Base-by-base conservation (phyloP, 768 basidiomycete genomes). In the Asterophora lycoperdoides region DNA sequence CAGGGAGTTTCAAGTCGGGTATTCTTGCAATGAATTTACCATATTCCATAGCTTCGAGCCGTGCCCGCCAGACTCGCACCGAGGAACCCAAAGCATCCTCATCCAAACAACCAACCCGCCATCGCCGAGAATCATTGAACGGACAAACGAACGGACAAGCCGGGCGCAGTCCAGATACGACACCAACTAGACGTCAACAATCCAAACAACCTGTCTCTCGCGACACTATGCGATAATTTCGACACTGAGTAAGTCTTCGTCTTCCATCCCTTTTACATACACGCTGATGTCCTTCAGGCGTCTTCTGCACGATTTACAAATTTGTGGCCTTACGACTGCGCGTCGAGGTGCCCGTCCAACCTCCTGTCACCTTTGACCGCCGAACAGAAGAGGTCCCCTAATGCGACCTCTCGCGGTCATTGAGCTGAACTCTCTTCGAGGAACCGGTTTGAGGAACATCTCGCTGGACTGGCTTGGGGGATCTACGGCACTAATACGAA, bases 121-220 rank as follows among this genome's bases (percentile, higher is more conserved):
- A 56, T 40, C 53, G 49, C 47, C 34, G 56, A 53, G 51, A 58
- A 58, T 3, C 17, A 4, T 34, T 29, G 9, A 44, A 50, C 43
- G 53, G 48, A 17, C 42, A 41, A 18, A 10, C 54, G 14, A 60
- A 56, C 41, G 55, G 46, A 10, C 48, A 42, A 23, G 11, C 45
- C 28, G 8, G 35, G 23, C 46, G 41, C 42, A 47, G 33, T 39
- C 36, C 48, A 11, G 35, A 44, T 10, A 36, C 46, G 15, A 44
- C 29, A 17, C 45, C 36, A 51, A 58, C 40, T 49, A 60, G 52
- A 51, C 52, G 54, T n/a, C n/a, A n/a, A 41, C 52, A 52, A 7
- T 49, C 50, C 9, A 75, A 68, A 42, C 71, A 64, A 29, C 23
- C 23, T 23, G 62, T 65, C 35, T 57, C 67, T 59, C 69, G 70